Base-by-base conservation (phyloP, 768 basidiomycete genomes). In the Calocera viscosa region DNA sequence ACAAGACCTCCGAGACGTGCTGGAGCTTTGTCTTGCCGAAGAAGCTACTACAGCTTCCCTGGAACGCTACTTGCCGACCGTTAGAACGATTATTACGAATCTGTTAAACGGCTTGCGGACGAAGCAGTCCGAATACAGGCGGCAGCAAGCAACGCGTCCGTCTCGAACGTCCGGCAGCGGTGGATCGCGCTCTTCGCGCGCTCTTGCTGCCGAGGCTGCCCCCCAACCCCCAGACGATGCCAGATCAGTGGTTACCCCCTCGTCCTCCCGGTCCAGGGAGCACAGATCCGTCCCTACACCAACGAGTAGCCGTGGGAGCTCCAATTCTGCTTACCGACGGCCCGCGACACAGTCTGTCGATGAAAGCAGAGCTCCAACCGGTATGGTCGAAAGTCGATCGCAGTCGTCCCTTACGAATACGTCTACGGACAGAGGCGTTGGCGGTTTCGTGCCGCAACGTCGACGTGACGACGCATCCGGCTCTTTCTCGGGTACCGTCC, bases 11-110 rank as follows among this genome's bases (percentile, higher is more conserved):
- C 87, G 96, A 38, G 80, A 79, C 64, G 88, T 95, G 33, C 86
- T 99, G 65, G 96, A 99, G 76, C 84, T 86, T 71, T 93, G 91
- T 73, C 82, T 98, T 30, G 86, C 92, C 2, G 94, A 97, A 76
- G 91, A 95, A 65, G 92, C 95, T 35, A 87, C 83, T 1, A 80
- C 83, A 2, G 86, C 90, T 65, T 94, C 89, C 69, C 86, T 99
- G 64, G 90, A 94, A 53, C 78, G 87, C 1, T 96, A 91, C 77
- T 85, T 97, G 2, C 95, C 95, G 28, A 85, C 83, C 70, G 94
- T 99, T 60, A 87, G 95, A 65, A 82, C 83, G 72, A 95, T 96
- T 73, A 97, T 98, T 73, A 94, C 93, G 38, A 86, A 84, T 73
- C 81, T 99, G n/a, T 77, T 99, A 33, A 89, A 93, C 72, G 95